Evolutionary conservation across 208 protist species (phyloP).

Genomic region (Acanthamoeba triangularis): DNA sequence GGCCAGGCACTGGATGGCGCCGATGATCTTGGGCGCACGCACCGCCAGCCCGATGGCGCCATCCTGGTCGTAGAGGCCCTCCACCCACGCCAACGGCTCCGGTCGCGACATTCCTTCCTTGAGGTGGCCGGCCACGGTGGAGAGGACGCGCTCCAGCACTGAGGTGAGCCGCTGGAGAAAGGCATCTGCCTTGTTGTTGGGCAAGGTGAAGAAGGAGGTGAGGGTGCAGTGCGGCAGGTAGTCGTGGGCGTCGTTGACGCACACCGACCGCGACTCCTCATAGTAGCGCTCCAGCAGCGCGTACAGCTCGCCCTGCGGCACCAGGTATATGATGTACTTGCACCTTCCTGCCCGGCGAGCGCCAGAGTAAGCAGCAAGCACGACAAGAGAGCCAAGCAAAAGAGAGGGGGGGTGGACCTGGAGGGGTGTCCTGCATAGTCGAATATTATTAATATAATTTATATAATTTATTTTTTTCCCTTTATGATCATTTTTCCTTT

Average conservation of each 20-base stretch:
- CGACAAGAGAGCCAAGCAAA: neutral
- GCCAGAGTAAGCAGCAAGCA: neutral
- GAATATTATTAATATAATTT: too few species aligned
- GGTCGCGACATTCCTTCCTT: neutral
- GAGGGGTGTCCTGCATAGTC: neutral
- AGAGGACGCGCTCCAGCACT: neutral
- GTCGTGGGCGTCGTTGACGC: slow-evolving; percentile 58
- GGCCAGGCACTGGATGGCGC: neutral
- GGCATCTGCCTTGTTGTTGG: neutral
- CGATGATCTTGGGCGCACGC: neutral
- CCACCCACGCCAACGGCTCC: neutral
- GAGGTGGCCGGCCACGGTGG: neutral
- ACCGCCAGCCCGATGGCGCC: neutral
- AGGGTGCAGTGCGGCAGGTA: slow-evolving; percentile 56
- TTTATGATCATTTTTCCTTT: neutral
- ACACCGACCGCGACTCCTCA: neutral
- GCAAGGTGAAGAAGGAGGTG: slow-evolving; percentile 18
- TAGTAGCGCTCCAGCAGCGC: neutral
- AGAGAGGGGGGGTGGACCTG: neutral
- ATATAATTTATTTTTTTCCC: neutral
- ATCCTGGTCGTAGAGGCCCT: neutral
- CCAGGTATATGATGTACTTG: slow-evolving; percentile 36
- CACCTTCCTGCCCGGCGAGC: neutral
- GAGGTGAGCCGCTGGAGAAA: neutral
- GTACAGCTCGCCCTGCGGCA: neutral